Evolutionary conservation across 148 eudicot species (phyloP).

Genomic region (Fagopyrum homotropicum): DNA sequence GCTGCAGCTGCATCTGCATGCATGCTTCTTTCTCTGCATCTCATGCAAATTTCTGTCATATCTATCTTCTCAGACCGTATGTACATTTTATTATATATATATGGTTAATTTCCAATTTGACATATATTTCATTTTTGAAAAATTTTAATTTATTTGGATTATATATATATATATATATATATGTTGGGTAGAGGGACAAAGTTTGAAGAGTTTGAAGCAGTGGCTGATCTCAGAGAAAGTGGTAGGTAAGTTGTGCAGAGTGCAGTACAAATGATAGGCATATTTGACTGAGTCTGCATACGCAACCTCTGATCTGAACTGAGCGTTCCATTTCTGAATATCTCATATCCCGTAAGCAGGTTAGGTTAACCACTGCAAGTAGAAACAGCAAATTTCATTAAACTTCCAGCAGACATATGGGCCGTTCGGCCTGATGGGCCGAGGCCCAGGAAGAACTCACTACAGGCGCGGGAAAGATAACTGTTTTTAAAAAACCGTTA

Average conservation of each 20-base stretch:
- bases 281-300: not conserved
- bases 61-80: not conserved
- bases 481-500: too few species aligned
- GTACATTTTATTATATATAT: not conserved
- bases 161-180: too few species aligned
- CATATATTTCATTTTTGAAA: too few species aligned
- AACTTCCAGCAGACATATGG: not conserved
- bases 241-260: not conserved
- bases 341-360: not conserved
- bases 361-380: not conserved
- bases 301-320: not conserved
- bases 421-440: not conserved
- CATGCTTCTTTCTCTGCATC: not conserved
- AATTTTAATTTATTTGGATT: too few species aligned
- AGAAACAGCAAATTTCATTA: not conserved
- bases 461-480: too few species aligned
- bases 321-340: not conserved
- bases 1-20: not conserved
- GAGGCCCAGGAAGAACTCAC: too few species aligned
- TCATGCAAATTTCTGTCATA: not conserved
- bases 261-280: not conserved
- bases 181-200: not conserved
- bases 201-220: not conserved
- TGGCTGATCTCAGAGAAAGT: not conserved
- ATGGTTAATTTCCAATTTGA: not conserved